These are phyloP conservation scores for Polytrichum formosum DNA, from an alignment of 225 moss, liverwort and hornwort genomes.

Conservation along the genomic window DNA sequence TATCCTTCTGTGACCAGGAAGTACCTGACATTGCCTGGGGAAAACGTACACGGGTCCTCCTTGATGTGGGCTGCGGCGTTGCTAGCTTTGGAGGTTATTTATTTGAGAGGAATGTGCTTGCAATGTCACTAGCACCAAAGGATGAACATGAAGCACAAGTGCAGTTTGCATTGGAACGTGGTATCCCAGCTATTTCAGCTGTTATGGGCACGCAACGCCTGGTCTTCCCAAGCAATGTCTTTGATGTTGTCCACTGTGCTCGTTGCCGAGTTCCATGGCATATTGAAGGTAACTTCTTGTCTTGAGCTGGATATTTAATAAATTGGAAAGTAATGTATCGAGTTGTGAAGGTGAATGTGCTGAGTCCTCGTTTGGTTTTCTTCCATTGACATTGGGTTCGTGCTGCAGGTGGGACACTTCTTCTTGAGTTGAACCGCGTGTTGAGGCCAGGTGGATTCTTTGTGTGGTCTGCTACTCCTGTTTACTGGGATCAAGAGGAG, in stretches of 20 bases:
- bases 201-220: constrained; percentile 93
- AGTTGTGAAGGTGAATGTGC: background rate
- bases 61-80: constrained; percentile 92
- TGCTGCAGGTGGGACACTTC: constrained; percentile 61
- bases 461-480: constrained; percentile 89
- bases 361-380: background rate
- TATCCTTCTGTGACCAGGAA: constrained; percentile 19
- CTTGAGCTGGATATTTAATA: background rate
- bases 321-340: background rate
- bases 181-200: constrained; percentile 74
- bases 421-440: constrained; percentile 82
- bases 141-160: constrained; percentile 96
- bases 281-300: constrained; percentile 43
- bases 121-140: constrained; percentile 88
- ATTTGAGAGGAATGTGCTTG: constrained; percentile 73
- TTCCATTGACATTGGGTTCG: constrained; percentile 2
- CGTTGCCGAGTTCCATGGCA: constrained; percentile 87
- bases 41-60: constrained; percentile 51
- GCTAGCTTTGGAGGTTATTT: constrained; percentile 90
- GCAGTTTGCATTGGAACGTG: constrained; percentile 86
- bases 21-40: constrained; percentile 72
- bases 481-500: constrained; percentile 60
- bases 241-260: constrained; percentile 81
- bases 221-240: constrained; percentile 74
- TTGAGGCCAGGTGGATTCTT: constrained; percentile 85